These are phyloP conservation scores for Aspergillus carlsbadensis DNA, from an alignment of 495 filamentous ascomycete species.

Conservation along the genomic window DNA sequence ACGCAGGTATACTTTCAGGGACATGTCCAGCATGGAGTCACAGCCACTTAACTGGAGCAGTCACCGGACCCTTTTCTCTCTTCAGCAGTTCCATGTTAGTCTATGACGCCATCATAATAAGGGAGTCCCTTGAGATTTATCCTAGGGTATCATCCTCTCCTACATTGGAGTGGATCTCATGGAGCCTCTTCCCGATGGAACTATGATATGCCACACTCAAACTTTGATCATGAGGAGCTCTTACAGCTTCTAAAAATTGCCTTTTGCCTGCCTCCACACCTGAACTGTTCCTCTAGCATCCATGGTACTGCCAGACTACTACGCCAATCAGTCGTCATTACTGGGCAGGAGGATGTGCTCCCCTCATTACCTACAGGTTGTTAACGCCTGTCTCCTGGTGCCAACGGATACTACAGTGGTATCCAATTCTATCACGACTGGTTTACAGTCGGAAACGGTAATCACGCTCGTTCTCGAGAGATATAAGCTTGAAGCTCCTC, in stretches of 20 bases:
- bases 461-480: conserved; percentile 12
- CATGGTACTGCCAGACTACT: conserved; percentile 17
- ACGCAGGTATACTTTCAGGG: background rate
- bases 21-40: background rate
- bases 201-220: conserved; percentile 36
- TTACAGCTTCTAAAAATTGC: conserved; percentile 15
- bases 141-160: background rate
- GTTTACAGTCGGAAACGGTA: conserved; percentile 16
- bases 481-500: conserved; percentile 32
- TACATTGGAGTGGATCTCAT: conserved; percentile 12
- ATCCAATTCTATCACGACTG: conserved; percentile 17
- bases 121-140: background rate
- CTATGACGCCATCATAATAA: conserved; percentile 16
- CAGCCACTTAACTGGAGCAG: background rate
- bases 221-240: conserved; percentile 7
- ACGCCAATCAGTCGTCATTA: background rate
- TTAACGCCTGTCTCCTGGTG: conserved; percentile 1
- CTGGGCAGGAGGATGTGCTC: conserved; percentile 6
- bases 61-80: background rate
- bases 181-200: conserved; percentile 27
- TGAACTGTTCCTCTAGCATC: conserved; percentile 22
- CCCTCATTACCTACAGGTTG: conserved; percentile 18
- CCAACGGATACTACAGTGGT: conserved; percentile 33
- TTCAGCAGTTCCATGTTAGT: background rate
- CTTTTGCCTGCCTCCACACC: conserved; percentile 17